phyloP scores from a whole-genome alignment of 139 green algal genomes.

The Coelastrella sp. region DNA sequence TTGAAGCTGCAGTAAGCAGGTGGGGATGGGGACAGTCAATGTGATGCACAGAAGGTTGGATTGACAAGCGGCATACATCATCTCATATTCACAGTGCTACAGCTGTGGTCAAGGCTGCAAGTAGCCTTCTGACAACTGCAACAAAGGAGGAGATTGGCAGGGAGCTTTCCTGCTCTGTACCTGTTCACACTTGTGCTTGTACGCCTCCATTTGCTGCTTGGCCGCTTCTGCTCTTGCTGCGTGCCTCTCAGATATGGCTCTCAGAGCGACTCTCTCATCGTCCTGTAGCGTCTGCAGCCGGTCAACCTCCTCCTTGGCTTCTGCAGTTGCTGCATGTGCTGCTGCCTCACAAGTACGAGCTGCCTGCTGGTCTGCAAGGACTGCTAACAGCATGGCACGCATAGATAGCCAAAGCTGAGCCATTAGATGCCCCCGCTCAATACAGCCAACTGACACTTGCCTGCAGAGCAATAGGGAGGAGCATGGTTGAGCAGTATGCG shows the following conservation, averaged over 20 bases:
- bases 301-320: not conserved
- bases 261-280: slow-evolving; percentile 38
- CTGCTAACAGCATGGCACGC: slow-evolving; percentile 43
- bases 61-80: not conserved
- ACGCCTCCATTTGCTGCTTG: slow-evolving; percentile 9
- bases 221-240: slow-evolving; percentile 21
- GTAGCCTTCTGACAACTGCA: no score
- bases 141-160: no score
- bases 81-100: not conserved
- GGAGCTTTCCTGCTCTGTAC: not conserved
- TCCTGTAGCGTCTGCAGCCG: slow-evolving; percentile 18
- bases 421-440: slow-evolving; percentile 60
- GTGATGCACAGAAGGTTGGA: no score
- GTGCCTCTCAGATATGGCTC: slow-evolving; percentile 37
- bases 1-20: slow-evolving; percentile 17
- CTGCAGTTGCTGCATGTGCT: not conserved
- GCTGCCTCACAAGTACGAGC: slow-evolving; percentile 5
- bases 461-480: slow-evolving; percentile 6
- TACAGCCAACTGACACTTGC: slow-evolving; percentile 54
- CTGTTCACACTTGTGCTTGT: slow-evolving; percentile 20
- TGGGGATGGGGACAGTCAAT: no score
- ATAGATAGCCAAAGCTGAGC: slow-evolving; percentile 54
- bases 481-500: no score
- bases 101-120: no score
- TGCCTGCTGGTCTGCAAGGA: slow-evolving; percentile 48